Evolutionary conservation across 306 rosid genomes (phyloP), one percentile per base, ranked within the genome.

Genomic region (Trichosanthes cucumerina): DNA sequence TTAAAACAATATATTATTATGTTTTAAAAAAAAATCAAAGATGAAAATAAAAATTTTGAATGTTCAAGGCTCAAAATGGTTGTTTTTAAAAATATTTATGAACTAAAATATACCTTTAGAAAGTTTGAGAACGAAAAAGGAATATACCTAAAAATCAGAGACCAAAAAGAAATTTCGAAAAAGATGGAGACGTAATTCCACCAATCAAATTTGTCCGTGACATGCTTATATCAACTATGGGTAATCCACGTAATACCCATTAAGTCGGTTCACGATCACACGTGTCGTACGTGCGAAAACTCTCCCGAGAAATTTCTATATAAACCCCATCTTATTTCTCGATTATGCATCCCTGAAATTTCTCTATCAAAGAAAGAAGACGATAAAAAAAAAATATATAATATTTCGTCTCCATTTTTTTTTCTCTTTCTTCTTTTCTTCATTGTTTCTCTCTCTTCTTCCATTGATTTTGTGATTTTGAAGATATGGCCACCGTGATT

Each of bases 231-330:
- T 44, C 76, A 44, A 71, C 57, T 23, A 16, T 57, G 38, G 76
- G 76, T 71, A 26, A 44, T 6, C 34, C 56, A 71, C 76, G 54
- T 71, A 38, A 44, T 3, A 26, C 56, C 54, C 6, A 49, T 3
- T 70, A 14, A 21, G 75, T 33, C 75, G 76, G 76, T 71, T 71
- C n/a, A 71, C 57, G 57, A 23, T 71, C 57, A 24, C 76, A 71
- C 39, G 76, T 24, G 57, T 1, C 23, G 76, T 15, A 3, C 76
- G 76, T 71, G 76, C 4, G 53, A 24, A 44, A 71, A 44, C 39
- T 12, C 38, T 5, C 19, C 4, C 34, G 52, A 6, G 76, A 24
- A 44, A 6, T 43, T 3, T 71, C 21, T 44, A 71, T 46, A 46
- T 71, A 71, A 71, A 41, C 75, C 19, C 21, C 56, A 11, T 44